Base-by-base conservation (phyloP, 75 land plant species). In the Cryptomeria japonica region DNA sequence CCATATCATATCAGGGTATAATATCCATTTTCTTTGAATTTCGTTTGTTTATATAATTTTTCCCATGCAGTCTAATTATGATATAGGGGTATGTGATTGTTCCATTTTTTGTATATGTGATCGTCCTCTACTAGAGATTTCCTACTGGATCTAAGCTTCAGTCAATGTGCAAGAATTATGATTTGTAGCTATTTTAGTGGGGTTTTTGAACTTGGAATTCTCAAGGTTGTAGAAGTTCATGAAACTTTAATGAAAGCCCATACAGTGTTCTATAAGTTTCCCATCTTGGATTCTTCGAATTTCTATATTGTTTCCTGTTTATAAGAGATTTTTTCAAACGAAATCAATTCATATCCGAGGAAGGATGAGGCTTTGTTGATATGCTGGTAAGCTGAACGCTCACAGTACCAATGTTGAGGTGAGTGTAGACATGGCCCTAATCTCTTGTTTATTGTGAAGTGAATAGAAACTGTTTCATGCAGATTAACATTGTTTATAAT, bases 361-460 rank as follows among this genome's bases (percentile, higher is more conserved):
- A 82, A 82, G 84, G 51, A 28, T 82, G 84, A 31, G 32, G 32
- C 84, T 82, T 82, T 42, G 46, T 79, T 79, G 84, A 44, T 82
- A 46, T 44, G 84, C 51, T 82, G 16, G 84, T 82, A 82, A 82
- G 53, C 15, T 25, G 16, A 82, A 82, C 13, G 46, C 32, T 44
- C 51, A 46, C 51, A 28, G 51, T 82, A 44, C 41, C 34, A 22
- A 25, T 22, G 41, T 12, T 82, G 51, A 82, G 84, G 84, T 82
- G 84, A 46, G 84, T 82, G 84, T 82, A 82, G 34, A 42, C 44
- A 41, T 5, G 46, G 34, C 84, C 41, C 13, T 82, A 77, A 25
- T 82, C 84, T 42, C 47, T 82, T 82, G 49, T 11, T 82, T 25
- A 82, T n/a, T 10, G 49, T 82, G 51, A 82, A 82, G 32, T 46